Base-by-base conservation (phyloP, 169 alveolate species). In the Cryptosporidium viatorum region DNA sequence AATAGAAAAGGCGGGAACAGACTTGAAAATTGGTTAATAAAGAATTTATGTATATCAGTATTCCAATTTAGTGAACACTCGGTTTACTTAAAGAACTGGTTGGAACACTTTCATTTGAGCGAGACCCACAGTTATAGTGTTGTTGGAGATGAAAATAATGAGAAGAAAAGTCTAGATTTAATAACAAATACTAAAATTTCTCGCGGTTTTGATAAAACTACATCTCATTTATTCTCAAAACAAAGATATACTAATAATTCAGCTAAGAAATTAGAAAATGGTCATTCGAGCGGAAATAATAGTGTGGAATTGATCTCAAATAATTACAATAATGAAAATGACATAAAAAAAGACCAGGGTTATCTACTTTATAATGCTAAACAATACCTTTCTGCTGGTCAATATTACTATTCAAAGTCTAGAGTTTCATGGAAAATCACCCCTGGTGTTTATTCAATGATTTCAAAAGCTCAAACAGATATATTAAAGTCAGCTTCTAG, bases 311-410 rank as follows among this genome's bases (percentile, higher is more conserved):
- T 48, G 65, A 23, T 3, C 16, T 0, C n/a, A 8, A 39, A 37
- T 41, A 52, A 31, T 0, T 21, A 73, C 6, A 39, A 59, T 8
- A 21, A 48, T 9, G 69, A 59, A 35, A 65, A 65, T 31, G 37
- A 29, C n/a, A 6, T 62, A 2, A 65, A 14, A 33, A 80, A 65
- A 35, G 75, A 80, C 33, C 89, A 80, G 35, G 89, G 89, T 23
- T 80, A 80, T 65, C 65, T 80, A 1, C 62, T 80, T 10, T 80
- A 62, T 29, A 37, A 58, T 39, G 89, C 89, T 5, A 80, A 80
- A 16, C 89, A 80, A 26, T 80, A 80, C 45, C 35, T 80, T 26
- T 80, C 68, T 21, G 89, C 89, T n/a, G 89, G 89, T 12, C 69
- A 80, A 23, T 48, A 80, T 45, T 80, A 62, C 48, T 62, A 62